Base-by-base conservation (phyloP, 306 rosid species). In the Fragaria iinumae region DNA sequence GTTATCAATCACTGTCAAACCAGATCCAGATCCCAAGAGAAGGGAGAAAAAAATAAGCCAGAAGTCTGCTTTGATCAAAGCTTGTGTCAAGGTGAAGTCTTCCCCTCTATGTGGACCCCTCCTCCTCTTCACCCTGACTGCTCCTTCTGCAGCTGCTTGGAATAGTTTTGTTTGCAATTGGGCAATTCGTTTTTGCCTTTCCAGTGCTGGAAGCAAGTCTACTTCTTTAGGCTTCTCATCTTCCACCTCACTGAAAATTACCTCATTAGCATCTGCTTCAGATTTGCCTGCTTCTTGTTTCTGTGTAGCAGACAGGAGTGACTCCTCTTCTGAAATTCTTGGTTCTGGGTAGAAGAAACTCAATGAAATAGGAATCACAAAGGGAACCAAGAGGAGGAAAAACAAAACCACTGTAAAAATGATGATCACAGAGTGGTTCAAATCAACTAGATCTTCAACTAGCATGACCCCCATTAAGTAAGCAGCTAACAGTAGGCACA, bases 401-500 rank as follows among this genome's bases (percentile, higher is more conserved):
- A 91, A 85, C 76, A 91, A 85, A 75, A 91, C 56, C 4, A 32
- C 59, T 5, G 97, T 91, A 38, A 94, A 86, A 34, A 83, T 69
- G 50, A 45, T 53, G 41, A 86, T 52, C 67, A 91, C 82, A 14
- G 80, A 79, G n/a, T 81, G 90, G 80, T 49, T 87, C 84, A 91
- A 76, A 62, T 76, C 56, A 73, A 91, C 75, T 16, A 94, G 76
- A 82, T 91, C 97, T 85, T 90, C 90, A 78, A 90, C 87, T 73
- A 94, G 76, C 97, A 94, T 91, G 75, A 91, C 91, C 44, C 96
- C 98, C 96, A 91, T 85, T 87, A 91, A 79, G 83, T 91, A 94
- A 60, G 94, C 94, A 56, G 98, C 97, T 79, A 94, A 79, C 14
- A 94, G 84, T 81, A 91, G 90, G 79, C 97, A 94, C 73, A 91